Conservation (phyloP, 805 yeast genomes). For the Nakazawaea ambrosiae region DNA sequence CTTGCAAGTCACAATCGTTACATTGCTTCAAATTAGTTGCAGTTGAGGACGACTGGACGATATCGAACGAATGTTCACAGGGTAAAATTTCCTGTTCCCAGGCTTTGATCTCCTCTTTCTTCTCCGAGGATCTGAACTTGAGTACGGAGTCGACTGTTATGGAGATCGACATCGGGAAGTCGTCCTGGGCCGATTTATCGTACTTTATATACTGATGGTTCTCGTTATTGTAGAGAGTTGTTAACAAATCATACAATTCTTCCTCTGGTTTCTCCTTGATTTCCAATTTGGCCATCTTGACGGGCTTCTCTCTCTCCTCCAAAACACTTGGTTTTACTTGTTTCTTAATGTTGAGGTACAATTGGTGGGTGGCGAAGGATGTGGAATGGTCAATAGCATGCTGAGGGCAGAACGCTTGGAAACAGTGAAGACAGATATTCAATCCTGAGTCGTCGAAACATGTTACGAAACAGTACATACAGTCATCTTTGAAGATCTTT, state of each 20-base stretch:
- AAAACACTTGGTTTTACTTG: conserved; percentile 34
- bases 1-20: conserved; percentile 51
- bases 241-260: conserved; percentile 46
- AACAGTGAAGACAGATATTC: conserved; percentile 71
- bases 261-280: conserved; percentile 56
- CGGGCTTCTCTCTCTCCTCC: conserved; percentile 23
- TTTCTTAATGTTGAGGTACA: conserved; percentile 55
- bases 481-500: conserved; percentile 77
- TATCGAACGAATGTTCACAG: conserved; percentile 66
- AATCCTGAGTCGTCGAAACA: conserved; percentile 50
- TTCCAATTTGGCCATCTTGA: conserved; percentile 59
- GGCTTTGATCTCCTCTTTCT: conserved; percentile 66
- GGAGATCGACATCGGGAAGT: conserved; percentile 22
- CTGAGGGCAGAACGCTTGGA: conserved; percentile 59
- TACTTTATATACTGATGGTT: conserved; percentile 22
- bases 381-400: conserved; percentile 52
- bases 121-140: conserved; percentile 49
- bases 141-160: conserved; percentile 38
- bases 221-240: conserved; percentile 32
- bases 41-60: conserved; percentile 31
- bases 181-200: conserved; percentile 17
- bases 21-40: conserved; percentile 38
- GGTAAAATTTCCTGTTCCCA: conserved; percentile 88
- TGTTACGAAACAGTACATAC: conserved; percentile 79
- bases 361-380: conserved; percentile 41